Evolutionary conservation across 2,329 filamentous ascomycete species (phyloP), one percentile per base, ranked within the genome.

Genomic region (Xylaria sp.): DNA sequence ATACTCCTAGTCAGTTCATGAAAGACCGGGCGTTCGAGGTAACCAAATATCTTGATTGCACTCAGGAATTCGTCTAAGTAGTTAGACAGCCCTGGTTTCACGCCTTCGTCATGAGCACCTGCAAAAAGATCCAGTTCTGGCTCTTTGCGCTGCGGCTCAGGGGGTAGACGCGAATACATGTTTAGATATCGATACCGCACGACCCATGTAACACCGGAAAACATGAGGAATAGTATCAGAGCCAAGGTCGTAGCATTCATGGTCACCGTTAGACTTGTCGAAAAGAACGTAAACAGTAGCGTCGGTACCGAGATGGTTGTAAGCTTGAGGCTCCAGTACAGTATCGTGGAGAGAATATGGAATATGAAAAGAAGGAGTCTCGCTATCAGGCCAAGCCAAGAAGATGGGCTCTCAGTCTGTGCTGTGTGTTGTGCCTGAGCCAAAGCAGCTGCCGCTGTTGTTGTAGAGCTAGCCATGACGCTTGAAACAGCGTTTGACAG

Each of bases 21-120:
- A 76, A 99, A 99, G 48, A 99, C 96, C 0, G 96, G 94, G 30
- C 96, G 89, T 79, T 99, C 96, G 50, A 99, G 84, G 77, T 98
- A 99, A 9, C 96, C 96, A 81, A 99, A 99, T 66, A 99, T 96
- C 80, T 98, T 99, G 83, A 99, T 99, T 34, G 97, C 96, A 78
- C 94, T 98, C 25, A 99, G 84, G 75, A 99, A 99, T 79, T 99
- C 97, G 80, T 99, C 96, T 30, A 99, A 85, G 74, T 99, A 99
- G 78, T 94, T 99, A n/a, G 93, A 90, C 52, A 99, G 84, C 0
- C 95, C 96, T 0, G 94, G 90, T 80, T 99, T 99, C 34, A 90
- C 90, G 70, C 94, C 94, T 58, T 92, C 92, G 73, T 97, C 95
- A 75, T 97, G 93, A 3, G 92, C 91, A 76, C 98, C 95, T 4